phyloP scores from a whole-genome alignment of 2,329 filamentous ascomycete genomes.

The Fusarium haematococcum region DNA sequence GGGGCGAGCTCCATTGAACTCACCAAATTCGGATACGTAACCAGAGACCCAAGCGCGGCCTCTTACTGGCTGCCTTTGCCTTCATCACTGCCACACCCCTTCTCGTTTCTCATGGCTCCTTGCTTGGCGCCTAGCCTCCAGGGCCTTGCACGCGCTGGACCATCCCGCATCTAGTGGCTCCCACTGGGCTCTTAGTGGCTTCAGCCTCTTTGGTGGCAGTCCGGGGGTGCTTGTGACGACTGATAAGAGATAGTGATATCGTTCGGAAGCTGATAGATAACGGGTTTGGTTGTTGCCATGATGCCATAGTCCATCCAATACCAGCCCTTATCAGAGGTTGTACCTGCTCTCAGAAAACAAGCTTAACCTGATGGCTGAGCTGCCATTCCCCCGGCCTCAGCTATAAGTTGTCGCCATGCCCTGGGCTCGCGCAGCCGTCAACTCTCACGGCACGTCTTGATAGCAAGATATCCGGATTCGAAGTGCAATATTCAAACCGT shows the following conservation, averaged over 20 bases:
- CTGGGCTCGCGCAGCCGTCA: slow-evolving; percentile 25
- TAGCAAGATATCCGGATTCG: background rate
- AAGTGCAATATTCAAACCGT: background rate
- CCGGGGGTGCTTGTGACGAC: slow-evolving; percentile 13
- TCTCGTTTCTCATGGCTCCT: slow-evolving; percentile 11
- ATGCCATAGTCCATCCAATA: slow-evolving; percentile 29
- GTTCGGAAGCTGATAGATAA: slow-evolving; percentile 35
- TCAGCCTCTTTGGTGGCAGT: slow-evolving; percentile 18
- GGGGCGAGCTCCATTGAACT: slow-evolving; percentile 32
- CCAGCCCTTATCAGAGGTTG: slow-evolving; percentile 30
- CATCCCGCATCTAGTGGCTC: slow-evolving; percentile 35
- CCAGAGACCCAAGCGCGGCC: slow-evolving; percentile 22
- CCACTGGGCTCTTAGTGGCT: slow-evolving; percentile 18
- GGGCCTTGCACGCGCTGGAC: slow-evolving; percentile 26
- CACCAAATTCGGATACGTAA: slow-evolving; percentile 56
- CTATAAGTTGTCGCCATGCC: slow-evolving; percentile 44
- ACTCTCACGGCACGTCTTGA: background rate
- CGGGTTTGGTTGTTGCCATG: slow-evolving; percentile 25
- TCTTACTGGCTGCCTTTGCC: slow-evolving; percentile 38
- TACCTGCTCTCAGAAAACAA: slow-evolving; percentile 28
- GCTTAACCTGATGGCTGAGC: slow-evolving; percentile 34
- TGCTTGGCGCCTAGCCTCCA: slow-evolving; percentile 34
- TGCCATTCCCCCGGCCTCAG: slow-evolving; percentile 23
- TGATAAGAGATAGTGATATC: slow-evolving; percentile 38
- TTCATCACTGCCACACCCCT: slow-evolving; percentile 23